phyloP scores from a whole-genome alignment of 2,329 filamentous ascomycete species.

The Aspergillus floridensis region DNA sequence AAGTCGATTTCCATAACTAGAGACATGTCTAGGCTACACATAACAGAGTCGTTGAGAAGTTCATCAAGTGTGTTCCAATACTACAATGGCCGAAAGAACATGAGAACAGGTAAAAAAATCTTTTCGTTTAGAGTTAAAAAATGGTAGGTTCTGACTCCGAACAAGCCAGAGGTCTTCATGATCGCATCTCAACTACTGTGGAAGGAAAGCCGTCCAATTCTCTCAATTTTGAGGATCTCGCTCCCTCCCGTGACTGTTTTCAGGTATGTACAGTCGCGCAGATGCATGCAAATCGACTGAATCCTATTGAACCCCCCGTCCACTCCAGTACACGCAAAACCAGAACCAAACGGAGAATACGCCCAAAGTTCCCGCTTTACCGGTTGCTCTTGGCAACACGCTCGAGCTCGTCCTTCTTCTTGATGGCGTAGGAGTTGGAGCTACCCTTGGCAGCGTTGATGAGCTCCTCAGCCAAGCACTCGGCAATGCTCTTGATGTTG shows the following conservation, averaged over 20 bases:
- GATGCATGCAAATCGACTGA: conserved; percentile 43
- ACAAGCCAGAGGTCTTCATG: conserved; percentile 35
- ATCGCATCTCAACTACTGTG: conserved; percentile 43
- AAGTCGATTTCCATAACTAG: too few relatives aligned
- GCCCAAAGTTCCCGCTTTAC: conserved; percentile 63
- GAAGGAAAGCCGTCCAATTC: conserved; percentile 40
- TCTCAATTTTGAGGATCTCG: conserved; percentile 37
- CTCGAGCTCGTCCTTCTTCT: conserved; percentile 99
- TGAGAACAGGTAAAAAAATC: conserved; percentile 16
- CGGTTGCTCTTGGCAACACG: conserved; percentile 99
- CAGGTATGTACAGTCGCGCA: conserved; percentile 41
- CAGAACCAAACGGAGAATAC: conserved; percentile 41
- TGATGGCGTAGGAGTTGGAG: conserved; percentile 99
- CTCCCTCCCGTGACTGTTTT: conserved; percentile 39
- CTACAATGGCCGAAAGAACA: background rate
- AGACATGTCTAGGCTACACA: too few relatives aligned
- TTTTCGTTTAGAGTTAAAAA: conserved; percentile 24
- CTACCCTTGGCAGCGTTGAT: conserved; percentile 99
- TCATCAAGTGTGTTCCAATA: background rate
- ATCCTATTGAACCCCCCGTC: conserved; percentile 42
- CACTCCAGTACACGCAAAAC: conserved; percentile 42
- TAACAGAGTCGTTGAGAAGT: too few relatives aligned
- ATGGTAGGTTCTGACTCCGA: conserved; percentile 25
- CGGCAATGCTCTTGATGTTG: conserved; percentile 99
- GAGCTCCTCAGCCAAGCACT: conserved; percentile 99